Base-by-base conservation (phyloP, 2,329 filamentous ascomycete genomes). In the Xylaria sp. region DNA sequence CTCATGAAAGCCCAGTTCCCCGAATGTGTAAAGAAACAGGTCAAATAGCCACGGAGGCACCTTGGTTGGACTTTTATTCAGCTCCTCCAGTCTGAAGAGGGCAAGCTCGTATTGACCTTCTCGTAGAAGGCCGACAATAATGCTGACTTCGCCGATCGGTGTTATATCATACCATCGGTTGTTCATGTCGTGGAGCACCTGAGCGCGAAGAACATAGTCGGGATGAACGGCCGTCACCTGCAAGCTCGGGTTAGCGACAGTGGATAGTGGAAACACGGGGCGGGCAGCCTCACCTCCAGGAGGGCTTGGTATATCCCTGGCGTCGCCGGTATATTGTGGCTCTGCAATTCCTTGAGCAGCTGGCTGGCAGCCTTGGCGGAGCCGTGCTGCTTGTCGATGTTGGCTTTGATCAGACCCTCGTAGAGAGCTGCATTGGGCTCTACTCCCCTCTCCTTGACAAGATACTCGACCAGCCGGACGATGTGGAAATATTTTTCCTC, bases 41-140 rank as follows among this genome's bases (percentile, higher is more conserved):
- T 94, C 92, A 75, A 91, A 91, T 8, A 97, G 84, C 94, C 94
- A 98, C 0, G 83, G 77, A 36, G 91, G 86, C 3, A 94, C 81
- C 1, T 74, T 75, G 0, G 88, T 82, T 2, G 84, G 83, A 58
- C 87, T 84, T 61, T 84, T 81, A 51, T 88, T 82, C 86, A 97
- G 88, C 25, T 86, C 81, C 46, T 93, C 90, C 51, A 97, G 80
- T 72, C 88, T 88, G 61, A 88, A 85, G 67, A 97, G 83, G 1
- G 94, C 94, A 71, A 94, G 83, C 81, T 98, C 96, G 71, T 93
- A 90, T 75, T 97, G 91, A 0, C 90, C 88, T 74, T 98, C 94
- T 23, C 94, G 88, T 43, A 98, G 84, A 68, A 97, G 81, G 0
- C 93, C 94, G 10, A 93, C 82, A 1, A 91, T 86, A 23, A 97